These are phyloP conservation scores for Tagetes patula DNA, from an alignment of 129 eudicot genomes.

Conservation along the genomic window DNA sequence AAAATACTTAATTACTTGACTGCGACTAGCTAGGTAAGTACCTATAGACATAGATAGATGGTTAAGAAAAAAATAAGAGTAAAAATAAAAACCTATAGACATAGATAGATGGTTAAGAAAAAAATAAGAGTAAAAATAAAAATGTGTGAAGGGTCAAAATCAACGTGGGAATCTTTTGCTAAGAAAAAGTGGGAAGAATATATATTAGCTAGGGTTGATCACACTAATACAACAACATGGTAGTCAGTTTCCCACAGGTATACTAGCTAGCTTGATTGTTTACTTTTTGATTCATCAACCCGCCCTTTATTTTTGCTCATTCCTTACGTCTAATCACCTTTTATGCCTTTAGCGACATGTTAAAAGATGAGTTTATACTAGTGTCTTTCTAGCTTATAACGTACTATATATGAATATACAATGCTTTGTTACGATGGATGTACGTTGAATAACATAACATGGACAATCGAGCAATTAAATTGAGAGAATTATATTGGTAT, in stretches of 20 bases:
- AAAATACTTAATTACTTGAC: too few species aligned
- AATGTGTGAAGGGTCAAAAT: constrained; percentile 59
- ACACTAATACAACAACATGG: constrained; percentile 47
- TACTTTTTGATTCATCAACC: constrained; percentile 28
- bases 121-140: neutral
- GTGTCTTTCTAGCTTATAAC: too few species aligned
- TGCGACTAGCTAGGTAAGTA: too few species aligned
- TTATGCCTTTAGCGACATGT: too few species aligned
- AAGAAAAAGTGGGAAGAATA: constrained; percentile 39
- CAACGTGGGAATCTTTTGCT: constrained; percentile 60
- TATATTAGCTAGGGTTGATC: constrained; percentile 39
- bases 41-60: neutral
- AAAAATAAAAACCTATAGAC: neutral
- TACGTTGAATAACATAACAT: too few species aligned
- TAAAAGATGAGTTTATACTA: too few species aligned
- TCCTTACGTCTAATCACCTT: too few species aligned
- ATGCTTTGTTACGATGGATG: too few species aligned
- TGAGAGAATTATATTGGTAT: too few species aligned
- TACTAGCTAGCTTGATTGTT: constrained; percentile 21
- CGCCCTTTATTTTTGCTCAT: neutral
- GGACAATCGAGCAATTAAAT: too few species aligned
- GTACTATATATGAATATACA: too few species aligned
- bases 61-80: neutral
- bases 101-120: neutral
- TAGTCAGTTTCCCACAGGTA: constrained; percentile 34